Percentiles rank a stretch among this genome's conserved stretches.
Evolutionary conservation across 2,329 filamentous ascomycete genomes (phyloP).

Genomic region (Beauveria pseudobassiana): DNA sequence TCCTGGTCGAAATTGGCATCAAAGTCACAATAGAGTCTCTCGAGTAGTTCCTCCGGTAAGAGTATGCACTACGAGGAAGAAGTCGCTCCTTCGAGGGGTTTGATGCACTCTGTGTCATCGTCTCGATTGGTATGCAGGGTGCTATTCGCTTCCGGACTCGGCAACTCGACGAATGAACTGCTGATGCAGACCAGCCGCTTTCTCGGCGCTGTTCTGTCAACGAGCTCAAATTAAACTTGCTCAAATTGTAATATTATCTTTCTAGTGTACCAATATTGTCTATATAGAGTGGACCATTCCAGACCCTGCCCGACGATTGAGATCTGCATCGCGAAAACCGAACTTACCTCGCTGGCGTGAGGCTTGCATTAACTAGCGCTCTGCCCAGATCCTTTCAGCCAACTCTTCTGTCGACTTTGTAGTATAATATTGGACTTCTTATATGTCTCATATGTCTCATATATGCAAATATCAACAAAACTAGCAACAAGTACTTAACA

Average conservation of each 20-base stretch:
- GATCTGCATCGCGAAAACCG: not conserved
- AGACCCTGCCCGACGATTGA: not conserved
- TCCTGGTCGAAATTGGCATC: not conserved
- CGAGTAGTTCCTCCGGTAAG: no score
- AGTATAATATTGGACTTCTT: not conserved
- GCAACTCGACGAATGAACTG: not conserved
- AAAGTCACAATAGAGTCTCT: no score
- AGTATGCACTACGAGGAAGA: not conserved
- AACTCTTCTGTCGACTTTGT: not conserved
- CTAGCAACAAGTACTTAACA: not conserved
- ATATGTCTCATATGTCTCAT: not conserved
- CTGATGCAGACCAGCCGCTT: not conserved
- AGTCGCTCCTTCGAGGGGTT: no score
- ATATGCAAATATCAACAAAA: not conserved
- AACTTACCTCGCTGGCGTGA: not conserved
- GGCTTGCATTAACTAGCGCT: conserved; percentile 1
- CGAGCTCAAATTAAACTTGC: not conserved
- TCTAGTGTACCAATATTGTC: not conserved
- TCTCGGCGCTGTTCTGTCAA: not conserved
- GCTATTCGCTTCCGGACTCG: not conserved
- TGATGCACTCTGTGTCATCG: no score
- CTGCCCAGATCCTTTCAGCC: not conserved
- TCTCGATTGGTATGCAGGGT: no score
- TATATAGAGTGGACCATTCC: not conserved
- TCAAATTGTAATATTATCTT: not conserved